Percentiles rank a stretch among this genome's conserved stretches.
phyloP scores from a whole-genome alignment of 2,329 filamentous ascomycete genomes.

The Cercospora berteroae region DNA sequence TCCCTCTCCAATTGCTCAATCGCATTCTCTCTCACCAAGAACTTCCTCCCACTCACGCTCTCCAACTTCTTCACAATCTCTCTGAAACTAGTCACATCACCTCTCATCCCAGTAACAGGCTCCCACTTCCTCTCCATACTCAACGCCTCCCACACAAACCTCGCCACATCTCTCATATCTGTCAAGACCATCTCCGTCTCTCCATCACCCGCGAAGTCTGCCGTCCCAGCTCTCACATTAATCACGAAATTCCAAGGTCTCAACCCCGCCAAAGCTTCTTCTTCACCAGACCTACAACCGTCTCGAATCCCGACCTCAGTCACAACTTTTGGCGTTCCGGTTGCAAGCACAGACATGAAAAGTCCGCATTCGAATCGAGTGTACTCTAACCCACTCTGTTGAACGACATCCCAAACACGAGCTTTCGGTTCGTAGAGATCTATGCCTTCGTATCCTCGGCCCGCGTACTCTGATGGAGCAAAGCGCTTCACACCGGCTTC shows the following conservation, averaged over 20 bases:
- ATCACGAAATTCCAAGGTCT: slow-evolving; percentile 43
- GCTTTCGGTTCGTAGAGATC: slow-evolving; percentile 31
- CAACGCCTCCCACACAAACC: slow-evolving; percentile 46
- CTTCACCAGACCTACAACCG: slow-evolving; percentile 29
- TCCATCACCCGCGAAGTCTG: slow-evolving; percentile 53
- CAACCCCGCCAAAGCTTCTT: slow-evolving; percentile 37
- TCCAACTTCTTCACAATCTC: slow-evolving; percentile 32
- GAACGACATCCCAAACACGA: slow-evolving; percentile 28
- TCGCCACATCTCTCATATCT: slow-evolving; percentile 51
- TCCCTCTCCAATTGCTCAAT: slow-evolving; percentile 26
- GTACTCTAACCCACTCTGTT: slow-evolving; percentile 27
- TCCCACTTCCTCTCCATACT: slow-evolving; percentile 47
- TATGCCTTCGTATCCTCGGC: slow-evolving; percentile 26
- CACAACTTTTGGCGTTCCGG: slow-evolving; percentile 31
- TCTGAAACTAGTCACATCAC: slow-evolving; percentile 30
- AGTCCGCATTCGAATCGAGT: slow-evolving; percentile 33
- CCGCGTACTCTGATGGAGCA: slow-evolving; percentile 58
- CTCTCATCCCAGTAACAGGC: slow-evolving; percentile 39
- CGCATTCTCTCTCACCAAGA: slow-evolving; percentile 30
- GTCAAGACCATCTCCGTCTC: slow-evolving; percentile 50
- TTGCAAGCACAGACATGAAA: slow-evolving; percentile 33
- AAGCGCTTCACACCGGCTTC: slow-evolving; percentile 61
- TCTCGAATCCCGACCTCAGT: slow-evolving; percentile 26
- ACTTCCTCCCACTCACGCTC: slow-evolving; percentile 31
- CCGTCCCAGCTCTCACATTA: slow-evolving; percentile 46